Evolutionary conservation across 1,139 yeast genomes (phyloP), one percentile per base, ranked within the genome.

Genomic region (Eremothecium coryli): DNA sequence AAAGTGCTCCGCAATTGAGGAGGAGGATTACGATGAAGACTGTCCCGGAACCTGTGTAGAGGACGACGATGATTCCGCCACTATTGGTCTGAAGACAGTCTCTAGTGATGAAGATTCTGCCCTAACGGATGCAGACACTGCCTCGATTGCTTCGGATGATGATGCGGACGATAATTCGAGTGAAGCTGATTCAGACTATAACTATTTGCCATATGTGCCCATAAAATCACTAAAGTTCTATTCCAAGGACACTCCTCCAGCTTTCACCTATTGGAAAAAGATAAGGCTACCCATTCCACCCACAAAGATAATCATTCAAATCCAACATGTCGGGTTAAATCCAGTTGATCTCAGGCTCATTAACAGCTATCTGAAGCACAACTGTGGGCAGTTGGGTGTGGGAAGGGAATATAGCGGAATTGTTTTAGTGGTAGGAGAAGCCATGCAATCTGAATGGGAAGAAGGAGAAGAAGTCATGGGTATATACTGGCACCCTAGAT

Each of bases 341-440:
- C 93, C 93, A 0, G 65, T 80, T 29, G 94, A 82, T 53, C 43
- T 70, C 35, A 61, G 76, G 36, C 48, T 77, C 31, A 62, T 66
- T 46, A 62, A 66, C 39, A 50, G 62, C 38, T 48, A 58, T 58
- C 37, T 61, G 49, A 26, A 50, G 42, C 48, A 57, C 48, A 44
- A 62, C 59, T 50, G 58, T 57, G 40, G 62, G 52, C 65, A 63
- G 24, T 70, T 72, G 36, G 85, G 84, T 6, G 49, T 77, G 20
- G 88, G 90, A 3, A 63, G 73, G 39, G 95, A 82, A 49, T 82
- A 70, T 48, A 58, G 80, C 9, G 95, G 95, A 23, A 61, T 62
- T 1, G 65, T 82, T 23, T 68, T 68, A 2, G 66, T 73, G 23
- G 73, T 77, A 31, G 93, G 93, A 7, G 54, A 57, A 1, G 52